Evolutionary conservation across 495 filamentous ascomycete species (phyloP).

Genomic region (Mytilinidion resinicola): DNA sequence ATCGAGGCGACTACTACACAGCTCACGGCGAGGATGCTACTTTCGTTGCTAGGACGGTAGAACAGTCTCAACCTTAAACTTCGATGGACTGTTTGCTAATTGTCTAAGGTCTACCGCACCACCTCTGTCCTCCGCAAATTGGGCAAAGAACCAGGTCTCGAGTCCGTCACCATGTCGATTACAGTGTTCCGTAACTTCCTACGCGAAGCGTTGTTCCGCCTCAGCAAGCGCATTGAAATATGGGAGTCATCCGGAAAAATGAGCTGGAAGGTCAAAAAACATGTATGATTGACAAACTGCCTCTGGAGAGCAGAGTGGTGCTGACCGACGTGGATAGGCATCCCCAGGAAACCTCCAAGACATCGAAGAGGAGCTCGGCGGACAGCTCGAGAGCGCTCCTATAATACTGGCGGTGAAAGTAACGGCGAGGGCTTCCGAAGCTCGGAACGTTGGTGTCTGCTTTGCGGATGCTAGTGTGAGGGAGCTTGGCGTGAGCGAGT

Average conservation of each 20-base stretch:
- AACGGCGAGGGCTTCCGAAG: slow-evolving; percentile 75
- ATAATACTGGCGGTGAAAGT: slow-evolving; percentile 95
- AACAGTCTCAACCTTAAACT: slow-evolving; percentile 20
- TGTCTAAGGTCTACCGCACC: slow-evolving; percentile 77
- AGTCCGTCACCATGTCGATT: slow-evolving; percentile 87
- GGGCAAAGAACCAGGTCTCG: slow-evolving; percentile 72
- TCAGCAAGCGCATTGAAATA: slow-evolving; percentile 87
- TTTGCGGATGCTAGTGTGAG: slow-evolving; percentile 97
- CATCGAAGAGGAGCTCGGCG: slow-evolving; percentile 91
- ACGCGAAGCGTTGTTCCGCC: slow-evolving; percentile 82
- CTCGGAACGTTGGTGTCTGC: slow-evolving; percentile 84
- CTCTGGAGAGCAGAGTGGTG: slow-evolving; percentile 78
- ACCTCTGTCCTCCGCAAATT: slow-evolving; percentile 90
- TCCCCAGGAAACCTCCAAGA: slow-evolving; percentile 96
- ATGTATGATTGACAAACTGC: slow-evolving; percentile 80
- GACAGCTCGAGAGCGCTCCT: slow-evolving; percentile 78
- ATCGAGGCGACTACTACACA: slow-evolving; percentile 91
- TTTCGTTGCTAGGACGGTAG: slow-evolving; percentile 81
- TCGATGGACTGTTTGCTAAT: neutral
- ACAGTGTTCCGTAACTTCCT: slow-evolving; percentile 96
- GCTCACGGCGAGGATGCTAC: slow-evolving; percentile 87
- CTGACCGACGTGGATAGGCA: slow-evolving; percentile 39
- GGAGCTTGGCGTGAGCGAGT: slow-evolving; percentile 94
- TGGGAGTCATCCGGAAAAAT: slow-evolving; percentile 70
- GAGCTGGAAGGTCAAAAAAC: slow-evolving; percentile 86